Conservation (phyloP, 2,329 filamentous ascomycete genomes). For the Neofusicoccum sp. region DNA sequence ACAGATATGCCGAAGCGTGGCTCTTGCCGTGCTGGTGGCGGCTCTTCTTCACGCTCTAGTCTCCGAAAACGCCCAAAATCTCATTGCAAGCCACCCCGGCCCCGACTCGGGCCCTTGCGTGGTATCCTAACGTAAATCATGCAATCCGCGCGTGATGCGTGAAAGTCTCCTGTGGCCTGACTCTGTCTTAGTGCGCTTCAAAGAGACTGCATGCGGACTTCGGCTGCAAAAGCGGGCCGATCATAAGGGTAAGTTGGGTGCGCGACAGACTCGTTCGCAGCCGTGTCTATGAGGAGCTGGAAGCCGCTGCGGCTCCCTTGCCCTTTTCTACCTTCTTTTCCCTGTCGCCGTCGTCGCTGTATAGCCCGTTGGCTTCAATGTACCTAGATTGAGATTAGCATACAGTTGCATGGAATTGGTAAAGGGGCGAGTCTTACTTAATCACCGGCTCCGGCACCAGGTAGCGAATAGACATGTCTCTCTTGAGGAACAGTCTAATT, state of each 20-base stretch:
- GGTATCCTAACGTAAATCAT: constrained; percentile 16
- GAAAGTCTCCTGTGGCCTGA: background rate
- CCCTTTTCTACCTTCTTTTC: constrained; percentile 31
- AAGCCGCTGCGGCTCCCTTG: constrained; percentile 23
- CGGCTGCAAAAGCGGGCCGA: background rate
- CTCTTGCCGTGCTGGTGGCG: constrained; percentile 2
- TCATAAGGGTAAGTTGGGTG: background rate
- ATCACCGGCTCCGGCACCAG: constrained; percentile 35
- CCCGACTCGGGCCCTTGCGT: background rate
- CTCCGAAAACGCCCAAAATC: constrained; percentile 12
- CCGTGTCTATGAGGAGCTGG: constrained; percentile 9
- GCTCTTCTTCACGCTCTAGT: constrained; percentile 10
- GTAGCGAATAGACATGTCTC: constrained; percentile 45
- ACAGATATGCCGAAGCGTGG: background rate
- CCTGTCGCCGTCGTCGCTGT: constrained; percentile 41
- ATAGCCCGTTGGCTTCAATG: constrained; percentile 44
- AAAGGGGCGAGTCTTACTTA: background rate
- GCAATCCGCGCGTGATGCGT: constrained; percentile 8
- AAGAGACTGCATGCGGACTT: background rate
- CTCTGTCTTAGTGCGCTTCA: background rate
- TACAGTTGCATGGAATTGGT: background rate
- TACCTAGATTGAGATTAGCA: constrained; percentile 40
- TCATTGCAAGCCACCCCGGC: constrained; percentile 6
- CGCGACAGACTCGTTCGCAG: background rate
- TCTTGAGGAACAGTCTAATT: constrained; percentile 70